These are phyloP conservation scores for Pseudopithomyces chartarum DNA, from an alignment of 2,329 filamentous ascomycete species.

Conservation along the genomic window DNA sequence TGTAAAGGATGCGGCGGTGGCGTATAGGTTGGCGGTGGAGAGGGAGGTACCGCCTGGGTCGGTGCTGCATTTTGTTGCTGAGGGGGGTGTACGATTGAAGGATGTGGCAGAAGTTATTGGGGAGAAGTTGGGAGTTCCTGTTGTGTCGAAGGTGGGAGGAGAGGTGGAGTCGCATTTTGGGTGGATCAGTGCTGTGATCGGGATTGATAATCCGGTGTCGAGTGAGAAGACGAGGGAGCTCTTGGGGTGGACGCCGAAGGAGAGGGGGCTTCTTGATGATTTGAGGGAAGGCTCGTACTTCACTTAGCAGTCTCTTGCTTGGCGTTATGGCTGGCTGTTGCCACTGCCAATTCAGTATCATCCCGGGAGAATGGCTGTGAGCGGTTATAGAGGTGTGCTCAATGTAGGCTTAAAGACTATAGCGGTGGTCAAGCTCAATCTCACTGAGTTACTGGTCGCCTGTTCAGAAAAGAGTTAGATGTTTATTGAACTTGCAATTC, in stretches of 20 bases:
- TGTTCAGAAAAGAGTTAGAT: too few relatives aligned
- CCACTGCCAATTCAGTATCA: neutral
- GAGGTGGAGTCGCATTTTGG: conserved; percentile 38
- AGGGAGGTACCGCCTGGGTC: conserved; percentile 39
- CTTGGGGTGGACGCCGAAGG: conserved; percentile 43
- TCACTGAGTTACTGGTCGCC: too few relatives aligned
- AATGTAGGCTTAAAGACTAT: too few relatives aligned
- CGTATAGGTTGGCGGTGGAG: conserved; percentile 48
- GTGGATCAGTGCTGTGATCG: conserved; percentile 28
- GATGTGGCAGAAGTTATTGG: conserved; percentile 45
- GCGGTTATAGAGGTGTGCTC: too few relatives aligned
- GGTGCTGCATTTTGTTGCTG: conserved; percentile 40
- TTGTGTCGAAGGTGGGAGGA: conserved; percentile 29
- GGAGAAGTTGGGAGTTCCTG: conserved; percentile 39
- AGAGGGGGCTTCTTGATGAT: conserved; percentile 34
- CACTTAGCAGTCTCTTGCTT: neutral
- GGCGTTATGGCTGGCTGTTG: neutral
- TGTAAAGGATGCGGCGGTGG: conserved; percentile 44
- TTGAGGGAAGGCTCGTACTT: conserved; percentile 17
- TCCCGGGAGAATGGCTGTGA: neutral
- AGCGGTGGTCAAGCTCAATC: too few relatives aligned
- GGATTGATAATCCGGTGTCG: conserved; percentile 39
- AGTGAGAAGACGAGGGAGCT: conserved; percentile 43
- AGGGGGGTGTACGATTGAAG: conserved; percentile 44
- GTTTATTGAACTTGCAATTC: too few relatives aligned